Base-by-base conservation (phyloP, 1,139 yeast species). In the Geotrichum siamense region DNA sequence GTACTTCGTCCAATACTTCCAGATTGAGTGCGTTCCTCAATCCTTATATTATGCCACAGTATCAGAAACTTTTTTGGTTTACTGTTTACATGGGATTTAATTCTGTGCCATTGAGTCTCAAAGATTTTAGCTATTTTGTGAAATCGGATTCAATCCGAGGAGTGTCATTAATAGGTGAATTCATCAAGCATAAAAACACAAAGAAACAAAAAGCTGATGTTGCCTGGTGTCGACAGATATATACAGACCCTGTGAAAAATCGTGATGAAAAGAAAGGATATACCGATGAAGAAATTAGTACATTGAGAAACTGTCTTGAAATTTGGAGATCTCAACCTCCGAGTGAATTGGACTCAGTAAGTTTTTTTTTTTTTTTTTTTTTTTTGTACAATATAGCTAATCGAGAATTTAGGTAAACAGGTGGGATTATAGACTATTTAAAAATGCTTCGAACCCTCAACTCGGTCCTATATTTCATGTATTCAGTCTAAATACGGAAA, bases 121-220 rank as follows among this genome's bases (percentile, higher is more conserved):
- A 38, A n/a, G 55, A 53, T 21, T 52, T 51, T 38, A 43, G 39
- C 31, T 30, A 28, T 9, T 27, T 47, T 3, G 46, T 51, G n/a
- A 43, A 50, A 15, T 30, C 41, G 4, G 29, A 19, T 2, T 39
- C 32, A 10, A 28, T 43, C 13, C 32, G 56, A 27, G 56, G 56
- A 2, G 51, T 53, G 8, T 53, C 56, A 3, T 17, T 53, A 8
- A 31, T 53, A 12, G 42, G 50, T 4, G 56, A 52, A 28, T 53
- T 36, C 34, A 47, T 43, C 41, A 22, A 32, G 19, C 16, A 36
- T 28, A 39, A 44, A 22, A 43, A 41, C 9, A 25, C 36, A 19
- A 28, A 15, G 16, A 37, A 41, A 5, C 15, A 30, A 10, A 28
- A 28, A 19, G 6, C 34, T 6, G 31, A 43, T 8, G 33, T 46